Conservation (phyloP, 2,329 filamentous ascomycete genomes). For the Pestalotiopsis sp. region DNA sequence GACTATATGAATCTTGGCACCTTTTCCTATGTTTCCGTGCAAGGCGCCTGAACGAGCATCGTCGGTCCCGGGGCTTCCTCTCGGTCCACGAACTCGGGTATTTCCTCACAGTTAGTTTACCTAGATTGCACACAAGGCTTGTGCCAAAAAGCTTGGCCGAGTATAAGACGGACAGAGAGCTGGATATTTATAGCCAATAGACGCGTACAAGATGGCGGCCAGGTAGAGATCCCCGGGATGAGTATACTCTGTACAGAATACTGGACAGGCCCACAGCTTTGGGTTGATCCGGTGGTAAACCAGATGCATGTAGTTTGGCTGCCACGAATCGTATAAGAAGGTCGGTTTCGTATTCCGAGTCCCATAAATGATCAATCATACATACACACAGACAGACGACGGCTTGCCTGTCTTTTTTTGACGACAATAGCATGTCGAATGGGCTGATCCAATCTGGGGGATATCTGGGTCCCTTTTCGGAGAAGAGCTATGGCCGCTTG, state of each 20-base stretch:
- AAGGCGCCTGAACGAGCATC: too few relatives aligned
- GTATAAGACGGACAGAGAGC: background rate
- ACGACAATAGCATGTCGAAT: background rate
- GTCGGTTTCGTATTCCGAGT: background rate
- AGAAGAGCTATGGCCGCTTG: constrained; percentile 7
- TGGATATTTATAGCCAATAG: background rate
- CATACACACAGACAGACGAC: background rate
- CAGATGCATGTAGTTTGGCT: too few relatives aligned
- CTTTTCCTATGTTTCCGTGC: too few relatives aligned
- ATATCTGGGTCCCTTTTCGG: background rate
- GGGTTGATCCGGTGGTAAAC: too few relatives aligned
- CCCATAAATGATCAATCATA: background rate
- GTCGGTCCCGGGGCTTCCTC: too few relatives aligned
- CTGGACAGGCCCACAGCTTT: too few relatives aligned
- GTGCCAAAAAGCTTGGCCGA: background rate
- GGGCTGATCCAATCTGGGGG: background rate
- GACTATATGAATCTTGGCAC: too few relatives aligned
- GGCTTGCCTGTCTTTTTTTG: background rate
- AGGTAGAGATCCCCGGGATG: too few relatives aligned
- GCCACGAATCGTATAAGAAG: too few relatives aligned
- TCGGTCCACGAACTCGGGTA: too few relatives aligned
- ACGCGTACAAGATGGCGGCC: background rate
- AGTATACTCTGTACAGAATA: too few relatives aligned
- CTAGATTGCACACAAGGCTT: background rate
- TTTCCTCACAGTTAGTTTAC: too few relatives aligned